A percentile compares a stretch with the other conserved stretches of the same genome.
These are phyloP conservation scores for Penicillium sp. DNA, from an alignment of 2,329 filamentous ascomycete species.

Conservation along the genomic window DNA sequence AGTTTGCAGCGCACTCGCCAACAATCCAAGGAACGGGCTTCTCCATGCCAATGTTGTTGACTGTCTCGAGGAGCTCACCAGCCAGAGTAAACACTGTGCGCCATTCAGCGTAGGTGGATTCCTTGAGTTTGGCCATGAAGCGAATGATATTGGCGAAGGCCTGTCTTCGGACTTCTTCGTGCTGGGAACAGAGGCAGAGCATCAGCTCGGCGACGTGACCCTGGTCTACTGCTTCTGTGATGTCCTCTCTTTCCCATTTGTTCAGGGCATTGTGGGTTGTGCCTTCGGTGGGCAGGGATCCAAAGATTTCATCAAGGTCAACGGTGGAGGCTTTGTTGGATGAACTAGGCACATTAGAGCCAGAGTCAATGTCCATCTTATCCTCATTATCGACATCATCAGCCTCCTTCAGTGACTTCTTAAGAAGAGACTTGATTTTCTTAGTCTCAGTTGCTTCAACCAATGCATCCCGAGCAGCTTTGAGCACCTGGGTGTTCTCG, in stretches of 20 bases:
- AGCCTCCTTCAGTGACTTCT: slow-evolving; percentile 40
- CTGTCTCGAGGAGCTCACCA: slow-evolving; percentile 77
- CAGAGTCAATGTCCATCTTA: slow-evolving; percentile 22
- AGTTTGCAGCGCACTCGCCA: slow-evolving; percentile 70
- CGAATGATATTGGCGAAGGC: slow-evolving; percentile 49
- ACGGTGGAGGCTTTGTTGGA: slow-evolving; percentile 28
- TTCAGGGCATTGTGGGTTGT: slow-evolving; percentile 48
- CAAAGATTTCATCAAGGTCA: slow-evolving; percentile 56
- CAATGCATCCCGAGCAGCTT: slow-evolving; percentile 48
- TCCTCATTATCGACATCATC: slow-evolving; percentile 18
- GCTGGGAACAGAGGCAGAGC: slow-evolving; percentile 71
- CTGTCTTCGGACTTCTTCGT: slow-evolving; percentile 75
- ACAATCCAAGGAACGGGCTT: slow-evolving; percentile 69
- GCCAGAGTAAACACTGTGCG: slow-evolving; percentile 77
- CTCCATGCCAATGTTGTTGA: slow-evolving; percentile 54
- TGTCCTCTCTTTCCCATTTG: slow-evolving; percentile 72
- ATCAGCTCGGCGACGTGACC: slow-evolving; percentile 69
- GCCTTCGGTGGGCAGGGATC: slow-evolving; percentile 49
- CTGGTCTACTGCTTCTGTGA: slow-evolving; percentile 77
- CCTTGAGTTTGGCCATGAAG: slow-evolving; percentile 54
- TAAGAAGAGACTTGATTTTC: slow-evolving; percentile 36
- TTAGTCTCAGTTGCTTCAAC: slow-evolving; percentile 41
- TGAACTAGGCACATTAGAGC: slow-evolving; percentile 1
- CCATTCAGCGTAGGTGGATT: slow-evolving; percentile 71
- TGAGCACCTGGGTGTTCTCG: slow-evolving; percentile 52